Base-by-base conservation (phyloP, 371 early-diverging fungal genomes). In the Capniomyces stellatus region DNA sequence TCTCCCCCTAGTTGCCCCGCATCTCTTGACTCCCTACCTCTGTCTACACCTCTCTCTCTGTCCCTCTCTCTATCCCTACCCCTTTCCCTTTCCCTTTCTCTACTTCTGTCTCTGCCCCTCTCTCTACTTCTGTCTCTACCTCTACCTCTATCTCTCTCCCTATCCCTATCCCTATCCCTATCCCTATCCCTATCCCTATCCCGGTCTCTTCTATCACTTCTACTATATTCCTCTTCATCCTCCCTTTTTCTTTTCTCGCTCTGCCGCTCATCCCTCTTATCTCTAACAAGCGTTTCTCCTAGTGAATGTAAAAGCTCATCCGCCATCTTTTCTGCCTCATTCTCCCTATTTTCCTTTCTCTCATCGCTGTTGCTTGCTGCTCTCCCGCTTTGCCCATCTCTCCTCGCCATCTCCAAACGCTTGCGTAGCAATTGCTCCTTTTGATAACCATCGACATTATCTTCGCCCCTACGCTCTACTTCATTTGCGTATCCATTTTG, bases 131-230 rank as follows among this genome's bases (percentile, higher is more conserved):
- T 46, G 19, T 46, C 46, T 4, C 31, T 4, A 29, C 51, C 46
- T 46, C 31, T 40, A 29, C 23, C 41, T 51, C 51, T 41, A n/a
- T 30, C 51, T 51, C 51, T n/a, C 19, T 19, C 46, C 23, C 46
- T 46, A 46, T 46, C 46, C 6, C 46, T 12, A 21, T 21, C 40
- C 19, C 40, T 13, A 13, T 40, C 27, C 12, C 46, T 6, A 46
- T 46, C 46, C 21, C 27, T 27, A 21, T 46, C 21, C 6, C 21
- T 8, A 46, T 21, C 27, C 27, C 23, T 27, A 10, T 46, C 46
- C 8, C 46, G 21, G 6, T 27, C 27, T 46, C 4, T 10, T 23
- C 19, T 21, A 46, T 6, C 10, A 35, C 15, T 35, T 6, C 15
- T 6, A 35, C 6, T 35, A 35, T 35, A 10, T 6, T 35, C 35